Evolutionary conservation across 2,329 filamentous ascomycete genomes (phyloP).

Genomic region (Apiospora pterosperma): DNA sequence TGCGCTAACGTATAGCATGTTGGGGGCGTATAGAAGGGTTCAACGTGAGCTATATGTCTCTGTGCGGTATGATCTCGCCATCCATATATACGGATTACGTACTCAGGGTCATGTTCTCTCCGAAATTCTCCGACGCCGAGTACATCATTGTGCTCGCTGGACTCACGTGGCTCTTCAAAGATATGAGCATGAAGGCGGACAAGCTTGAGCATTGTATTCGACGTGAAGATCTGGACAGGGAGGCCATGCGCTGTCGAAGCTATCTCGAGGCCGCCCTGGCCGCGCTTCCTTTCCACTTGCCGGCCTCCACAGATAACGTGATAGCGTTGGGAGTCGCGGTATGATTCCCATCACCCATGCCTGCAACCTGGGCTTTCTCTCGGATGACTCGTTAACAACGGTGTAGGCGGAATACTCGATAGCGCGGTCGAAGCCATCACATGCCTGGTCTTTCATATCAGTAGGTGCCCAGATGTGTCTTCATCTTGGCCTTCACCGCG

Average conservation of each 20-base stretch:
- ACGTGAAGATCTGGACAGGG: slow-evolving; percentile 15
- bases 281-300: slow-evolving; percentile 53
- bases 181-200: slow-evolving; percentile 39
- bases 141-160: slow-evolving; percentile 41
- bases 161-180: slow-evolving; percentile 37
- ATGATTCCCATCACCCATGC: slow-evolving; percentile 2
- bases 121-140: slow-evolving; percentile 18
- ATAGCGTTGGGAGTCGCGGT: slow-evolving; percentile 58
- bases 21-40: not conserved
- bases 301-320: slow-evolving; percentile 51
- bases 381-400: not conserved
- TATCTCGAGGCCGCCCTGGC: slow-evolving; percentile 49
- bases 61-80: not conserved
- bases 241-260: slow-evolving; percentile 32
- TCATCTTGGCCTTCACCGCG: slow-evolving; percentile 58
- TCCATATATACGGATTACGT: slow-evolving; percentile 1
- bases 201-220: slow-evolving; percentile 31
- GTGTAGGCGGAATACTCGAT: slow-evolving; percentile 57
- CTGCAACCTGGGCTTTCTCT: not conserved
- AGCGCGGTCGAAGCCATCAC: slow-evolving; percentile 57
- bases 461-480: slow-evolving; percentile 59
- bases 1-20: not conserved
- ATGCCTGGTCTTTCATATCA: slow-evolving; percentile 62
- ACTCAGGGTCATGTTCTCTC: slow-evolving; percentile 1
- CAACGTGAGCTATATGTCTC: not conserved